phyloP scores from a whole-genome alignment of 768 basidiomycete genomes.

The Scleroderma bovista region DNA sequence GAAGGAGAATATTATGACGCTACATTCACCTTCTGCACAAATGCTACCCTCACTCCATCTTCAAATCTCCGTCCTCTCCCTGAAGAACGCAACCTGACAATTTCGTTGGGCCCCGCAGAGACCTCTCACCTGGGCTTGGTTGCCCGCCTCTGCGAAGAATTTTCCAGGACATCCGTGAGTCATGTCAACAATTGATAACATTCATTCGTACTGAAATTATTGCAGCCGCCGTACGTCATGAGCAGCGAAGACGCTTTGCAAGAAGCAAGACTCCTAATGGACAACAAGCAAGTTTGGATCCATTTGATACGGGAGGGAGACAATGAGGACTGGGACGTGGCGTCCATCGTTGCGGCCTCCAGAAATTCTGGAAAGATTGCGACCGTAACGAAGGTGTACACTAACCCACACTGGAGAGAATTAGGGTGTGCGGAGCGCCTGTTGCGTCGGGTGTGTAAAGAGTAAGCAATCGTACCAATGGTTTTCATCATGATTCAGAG shows the following conservation, averaged over 20 bases:
- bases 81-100: constrained; percentile 9
- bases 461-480: constrained; percentile 33
- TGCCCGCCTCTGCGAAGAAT: constrained; percentile 46
- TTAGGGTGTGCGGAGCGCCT: constrained; percentile 58
- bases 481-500: not conserved
- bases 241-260: constrained; percentile 32
- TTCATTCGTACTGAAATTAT: not conserved
- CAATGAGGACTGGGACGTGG: constrained; percentile 34
- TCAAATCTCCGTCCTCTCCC: not conserved
- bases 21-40: constrained; percentile 51
- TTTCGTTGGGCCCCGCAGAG: constrained; percentile 31
- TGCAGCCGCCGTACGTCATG: constrained; percentile 53
- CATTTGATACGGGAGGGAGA: constrained; percentile 36
- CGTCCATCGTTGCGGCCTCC: constrained; percentile 66
- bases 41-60: constrained; percentile 29
- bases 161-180: constrained; percentile 56
- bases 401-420: constrained; percentile 45
- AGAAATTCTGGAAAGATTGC: constrained; percentile 52
- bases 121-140: constrained; percentile 29
- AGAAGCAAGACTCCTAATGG: constrained; percentile 51
- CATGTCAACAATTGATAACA: not conserved
- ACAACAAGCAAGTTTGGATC: constrained; percentile 51
- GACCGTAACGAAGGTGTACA: constrained; percentile 71
- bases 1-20: constrained; percentile 54
- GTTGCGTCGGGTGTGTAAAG: constrained; percentile 49